A percentile compares a stretch with the other conserved stretches of the same genome.
These are phyloP conservation scores for Starmerella vitae DNA, from an alignment of 805 yeast species.

Conservation along the genomic window DNA sequence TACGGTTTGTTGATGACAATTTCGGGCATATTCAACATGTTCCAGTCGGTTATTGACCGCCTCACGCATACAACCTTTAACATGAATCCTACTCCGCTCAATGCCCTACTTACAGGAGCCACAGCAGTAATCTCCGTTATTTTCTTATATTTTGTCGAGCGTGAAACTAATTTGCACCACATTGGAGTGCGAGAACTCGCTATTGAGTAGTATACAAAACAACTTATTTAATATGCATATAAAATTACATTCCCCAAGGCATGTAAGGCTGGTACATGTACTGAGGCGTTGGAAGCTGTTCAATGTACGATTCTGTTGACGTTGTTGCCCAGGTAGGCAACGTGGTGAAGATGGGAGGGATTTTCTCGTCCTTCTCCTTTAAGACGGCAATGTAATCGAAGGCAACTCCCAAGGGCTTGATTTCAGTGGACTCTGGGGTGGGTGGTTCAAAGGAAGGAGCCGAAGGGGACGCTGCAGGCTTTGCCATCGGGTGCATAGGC, in stretches of 20 bases:
- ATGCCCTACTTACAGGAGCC: constrained; percentile 38
- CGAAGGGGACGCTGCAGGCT: not conserved
- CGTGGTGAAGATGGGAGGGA: constrained; percentile 14
- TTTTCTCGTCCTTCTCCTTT: constrained; percentile 30
- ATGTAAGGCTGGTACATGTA: not conserved
- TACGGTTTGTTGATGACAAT: constrained; percentile 76
- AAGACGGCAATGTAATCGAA: constrained; percentile 15
- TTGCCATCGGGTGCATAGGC: not conserved
- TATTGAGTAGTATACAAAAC: not conserved
- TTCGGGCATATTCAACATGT: constrained; percentile 66
- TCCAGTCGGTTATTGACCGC: constrained; percentile 56
- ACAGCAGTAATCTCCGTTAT: constrained; percentile 23
- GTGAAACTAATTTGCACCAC: not conserved
- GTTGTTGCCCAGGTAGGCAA: constrained; percentile 18
- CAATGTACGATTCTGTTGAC: constrained; percentile 11
- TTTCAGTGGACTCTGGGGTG: constrained; percentile 1
- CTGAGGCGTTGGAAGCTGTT: constrained; percentile 11
- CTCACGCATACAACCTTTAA: constrained; percentile 53
- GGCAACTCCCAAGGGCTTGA: constrained; percentile 4
- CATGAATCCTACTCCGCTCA: constrained; percentile 72
- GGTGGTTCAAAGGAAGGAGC: not conserved
- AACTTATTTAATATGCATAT: not conserved
- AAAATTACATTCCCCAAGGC: not conserved
- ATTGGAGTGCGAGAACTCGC: not conserved
- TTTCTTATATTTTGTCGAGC: not conserved